These are phyloP conservation scores for Puccinia novopanici DNA, from an alignment of 1,284 basidiomycete species.

Conservation along the genomic window DNA sequence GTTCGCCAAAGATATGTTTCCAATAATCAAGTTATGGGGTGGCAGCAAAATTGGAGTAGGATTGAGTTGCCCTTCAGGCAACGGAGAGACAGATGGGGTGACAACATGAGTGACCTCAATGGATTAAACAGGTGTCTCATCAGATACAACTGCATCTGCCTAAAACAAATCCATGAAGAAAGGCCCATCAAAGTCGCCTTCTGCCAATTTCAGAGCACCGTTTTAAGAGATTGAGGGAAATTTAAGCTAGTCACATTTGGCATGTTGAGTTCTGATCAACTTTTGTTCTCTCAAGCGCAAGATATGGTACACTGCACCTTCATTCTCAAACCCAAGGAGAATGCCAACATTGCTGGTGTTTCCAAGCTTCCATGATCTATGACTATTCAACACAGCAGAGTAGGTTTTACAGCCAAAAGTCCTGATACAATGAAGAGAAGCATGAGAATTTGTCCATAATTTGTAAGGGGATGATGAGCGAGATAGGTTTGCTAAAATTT, in stretches of 20 bases:
- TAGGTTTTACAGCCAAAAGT: neutral
- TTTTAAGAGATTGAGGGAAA: neutral
- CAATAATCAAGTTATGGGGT: neutral
- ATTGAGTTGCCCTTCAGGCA: neutral
- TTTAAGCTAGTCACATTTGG: neutral
- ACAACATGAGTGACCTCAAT: too few relatives aligned
- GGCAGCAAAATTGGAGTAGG: too few relatives aligned
- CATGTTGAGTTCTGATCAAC: neutral
- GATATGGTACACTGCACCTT: neutral
- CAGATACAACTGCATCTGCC: too few relatives aligned
- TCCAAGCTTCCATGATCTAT: neutral
- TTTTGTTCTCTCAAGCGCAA: neutral
- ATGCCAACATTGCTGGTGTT: neutral
- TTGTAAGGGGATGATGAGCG: neutral
- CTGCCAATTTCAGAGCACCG: neutral
- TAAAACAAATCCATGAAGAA: neutral
- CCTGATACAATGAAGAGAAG: neutral
- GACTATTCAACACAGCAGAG: neutral
- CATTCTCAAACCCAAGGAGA: neutral
- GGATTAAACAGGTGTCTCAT: too few relatives aligned
- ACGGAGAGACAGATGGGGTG: neutral
- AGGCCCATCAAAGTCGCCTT: neutral
- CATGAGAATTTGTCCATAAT: neutral
- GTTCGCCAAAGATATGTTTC: neutral
- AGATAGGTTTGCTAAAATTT: conserved; percentile 54